Base-by-base conservation (phyloP, 163 green algal genomes). In the Scenedesmus sp. region DNA sequence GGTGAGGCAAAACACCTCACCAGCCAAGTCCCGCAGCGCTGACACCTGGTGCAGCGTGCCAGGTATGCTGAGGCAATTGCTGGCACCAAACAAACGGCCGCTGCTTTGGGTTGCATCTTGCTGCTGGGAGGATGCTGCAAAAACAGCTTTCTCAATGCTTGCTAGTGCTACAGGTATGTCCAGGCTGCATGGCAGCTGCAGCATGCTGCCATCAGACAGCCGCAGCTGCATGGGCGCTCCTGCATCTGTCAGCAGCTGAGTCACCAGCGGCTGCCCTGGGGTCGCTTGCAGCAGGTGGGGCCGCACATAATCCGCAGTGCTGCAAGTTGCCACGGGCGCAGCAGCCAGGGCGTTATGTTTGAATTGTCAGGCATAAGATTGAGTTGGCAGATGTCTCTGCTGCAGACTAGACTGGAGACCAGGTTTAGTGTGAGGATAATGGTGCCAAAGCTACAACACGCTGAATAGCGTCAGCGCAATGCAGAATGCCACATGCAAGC, bases 11-110 rank as follows among this genome's bases (percentile, higher is more conserved):
- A 60, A 54, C 34, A 92, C n/a, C 0, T 34, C 4, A 0, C 88
- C 74, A 1, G 20, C 9, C 18, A 82, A 4, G 56, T 91, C 74
- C 0, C 57, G 13, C 23, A 91, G 54, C 9, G 94, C 96, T 88
- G 88, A 96, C 84, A 99, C 98, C 87, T 97, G 96, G 94, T 99
- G 98, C 91, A 99, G 94, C 56, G 97, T 99, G 79, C 96, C 91
- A 20, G 89, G 89, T 54, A 92, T 77, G 18, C 57, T 86, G 34
- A 86, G n/a, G 23, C 55, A 2, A 0, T 60, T 86, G 87, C 73
- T n/a, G 56, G 82, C n/a, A 9, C 13, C 20, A 74, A 57, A 57
- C 9, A 52, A 76, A 10, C 52, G 56, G 67, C 59, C 9, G 59
- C 59, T 87, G 82, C 55, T 64, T 4, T 26, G 2, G 2, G 81